Percentiles rank a stretch among this genome's conserved stretches.
Conservation (phyloP, 202 grass and related monocot genomes). For the Zoysia matrella region DNA sequence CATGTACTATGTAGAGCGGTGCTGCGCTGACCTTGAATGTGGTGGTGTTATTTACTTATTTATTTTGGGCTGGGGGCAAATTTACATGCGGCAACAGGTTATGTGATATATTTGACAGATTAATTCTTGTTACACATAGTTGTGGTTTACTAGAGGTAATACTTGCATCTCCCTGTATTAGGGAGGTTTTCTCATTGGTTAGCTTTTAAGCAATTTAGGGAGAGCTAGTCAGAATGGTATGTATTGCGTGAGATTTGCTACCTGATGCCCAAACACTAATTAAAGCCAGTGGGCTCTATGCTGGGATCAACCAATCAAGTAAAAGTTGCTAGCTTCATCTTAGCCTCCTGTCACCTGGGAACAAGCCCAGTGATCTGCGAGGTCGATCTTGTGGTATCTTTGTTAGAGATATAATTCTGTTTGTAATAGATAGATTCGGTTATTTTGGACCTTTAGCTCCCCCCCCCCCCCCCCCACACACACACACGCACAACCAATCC, state of each 20-base stretch:
- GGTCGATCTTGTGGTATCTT: not conserved
- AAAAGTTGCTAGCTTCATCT: not conserved
- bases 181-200: not conserved
- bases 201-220: not conserved
- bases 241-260: not conserved
- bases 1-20: conserved; percentile 5
- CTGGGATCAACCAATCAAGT: not conserved
- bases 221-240: not conserved
- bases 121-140: not conserved
- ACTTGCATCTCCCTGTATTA: not conserved
- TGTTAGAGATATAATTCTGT: not conserved
- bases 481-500: not conserved
- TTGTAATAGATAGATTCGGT: no score
- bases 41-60: not conserved
- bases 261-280: not conserved
- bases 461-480: no score
- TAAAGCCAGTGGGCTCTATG: not conserved
- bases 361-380: not conserved
- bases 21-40: not conserved
- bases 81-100: not conserved
- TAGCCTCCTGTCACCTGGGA: not conserved
- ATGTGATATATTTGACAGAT: not conserved
- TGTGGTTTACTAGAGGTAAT: no score
- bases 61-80: not conserved
- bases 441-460: not conserved